These are phyloP conservation scores for Tricholoma sp. DNA, from an alignment of 768 basidiomycete genomes.

Conservation along the genomic window DNA sequence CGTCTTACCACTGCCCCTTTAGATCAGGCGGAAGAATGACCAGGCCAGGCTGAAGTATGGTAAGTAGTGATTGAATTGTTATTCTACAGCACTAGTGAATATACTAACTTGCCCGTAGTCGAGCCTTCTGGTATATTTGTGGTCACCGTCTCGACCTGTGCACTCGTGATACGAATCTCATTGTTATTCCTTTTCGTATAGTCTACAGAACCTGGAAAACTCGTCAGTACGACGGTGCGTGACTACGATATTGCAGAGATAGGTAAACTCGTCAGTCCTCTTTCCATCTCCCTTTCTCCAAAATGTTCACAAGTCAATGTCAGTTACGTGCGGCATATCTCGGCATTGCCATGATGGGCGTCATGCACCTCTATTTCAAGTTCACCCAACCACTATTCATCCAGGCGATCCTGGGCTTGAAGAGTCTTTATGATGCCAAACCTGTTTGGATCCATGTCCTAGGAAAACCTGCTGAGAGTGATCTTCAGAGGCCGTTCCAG, in stretches of 20 bases:
- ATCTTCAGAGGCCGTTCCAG: slow-evolving; percentile 90
- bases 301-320: neutral
- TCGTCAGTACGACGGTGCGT: slow-evolving; percentile 82
- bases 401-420: slow-evolving; percentile 89
- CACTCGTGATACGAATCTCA: neutral
- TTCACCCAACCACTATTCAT: slow-evolving; percentile 97
- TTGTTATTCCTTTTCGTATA: slow-evolving; percentile 16
- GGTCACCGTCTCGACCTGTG: slow-evolving; percentile 14
- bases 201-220: slow-evolving; percentile 63
- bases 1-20: neutral
- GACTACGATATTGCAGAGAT: slow-evolving; percentile 93
- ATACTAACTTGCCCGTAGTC: slow-evolving; percentile 37
- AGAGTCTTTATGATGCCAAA: slow-evolving; percentile 84
- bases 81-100: neutral
- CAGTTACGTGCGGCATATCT: slow-evolving; percentile 65
- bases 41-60: slow-evolving; percentile 94
- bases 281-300: neutral
- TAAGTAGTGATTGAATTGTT: slow-evolving; percentile 15
- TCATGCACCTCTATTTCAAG: slow-evolving; percentile 91
- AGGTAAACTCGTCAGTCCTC: slow-evolving; percentile 61
- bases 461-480: slow-evolving; percentile 75
- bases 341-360: slow-evolving; percentile 82
- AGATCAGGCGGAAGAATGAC: slow-evolving; percentile 96
- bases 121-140: slow-evolving; percentile 77
- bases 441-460: slow-evolving; percentile 77